Evolutionary conservation across 2,329 filamentous ascomycete genomes (phyloP), one percentile per base, ranked within the genome.

Genomic region (Venturia pyrina): DNA sequence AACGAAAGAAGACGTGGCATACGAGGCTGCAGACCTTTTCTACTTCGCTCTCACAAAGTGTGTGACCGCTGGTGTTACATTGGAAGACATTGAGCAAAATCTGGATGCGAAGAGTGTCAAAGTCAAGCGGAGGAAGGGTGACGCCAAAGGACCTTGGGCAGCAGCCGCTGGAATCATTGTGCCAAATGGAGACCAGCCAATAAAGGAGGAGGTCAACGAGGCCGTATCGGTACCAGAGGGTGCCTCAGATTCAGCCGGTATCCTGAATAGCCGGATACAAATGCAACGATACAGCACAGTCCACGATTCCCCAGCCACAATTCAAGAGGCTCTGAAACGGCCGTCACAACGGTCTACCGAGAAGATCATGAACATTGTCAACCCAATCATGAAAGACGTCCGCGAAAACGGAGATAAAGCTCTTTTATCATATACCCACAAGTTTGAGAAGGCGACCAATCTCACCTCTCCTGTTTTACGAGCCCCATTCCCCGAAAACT

Each of bases 341-440:
- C 95, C 95, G 6, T 96, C 93, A 0, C 95, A 99, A 74, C 92
- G 89, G 75, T 96, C 93, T 1, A 91, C 91, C n/a, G 93, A 98
- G 28, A 86, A 90, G 67, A 97, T 99, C 70, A 87, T 98, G 79
- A 87, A 87, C 69, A 93, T 98, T 64, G 91, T 96, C 67, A 87
- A 85, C 44, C 95, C 95, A 1, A 99, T 99, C 71, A 91, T 99
- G 73, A 87, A 93, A 66, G 90, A 93, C 61, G 89, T 99, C 65
- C 89, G 88, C 66, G 83, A 85, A 56, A 86, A 90, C 43, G 95
- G 95, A 64, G 95, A 99, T 77, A 89, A 89, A 72, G 93, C 91
- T 3, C 83, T 99, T 32, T 83, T 99, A 57, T 89, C 90, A 63
- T 98, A 96, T 77, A 98, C 95, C 0, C 93, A 97, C 83, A 96